Evolutionary conservation across 305 asterid genomes (phyloP).

Genomic region (Fraxinus dipetala): DNA sequence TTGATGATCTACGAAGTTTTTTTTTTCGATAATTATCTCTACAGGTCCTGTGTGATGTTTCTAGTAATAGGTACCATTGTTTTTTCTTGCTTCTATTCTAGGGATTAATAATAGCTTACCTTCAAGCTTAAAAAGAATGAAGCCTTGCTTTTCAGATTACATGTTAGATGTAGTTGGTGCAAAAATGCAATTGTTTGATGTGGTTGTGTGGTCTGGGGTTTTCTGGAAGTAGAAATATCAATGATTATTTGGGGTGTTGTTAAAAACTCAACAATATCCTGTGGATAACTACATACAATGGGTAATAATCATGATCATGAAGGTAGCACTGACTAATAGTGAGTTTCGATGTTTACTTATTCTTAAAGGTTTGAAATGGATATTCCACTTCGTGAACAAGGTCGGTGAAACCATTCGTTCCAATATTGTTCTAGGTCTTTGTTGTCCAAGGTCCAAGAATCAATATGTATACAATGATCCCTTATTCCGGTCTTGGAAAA

Average conservation of each 20-base stretch:
- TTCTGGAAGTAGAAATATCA: not conserved
- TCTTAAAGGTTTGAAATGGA: not conserved
- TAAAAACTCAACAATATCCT: not conserved
- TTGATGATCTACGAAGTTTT: not conserved
- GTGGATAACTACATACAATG: not conserved
- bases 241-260: not conserved
- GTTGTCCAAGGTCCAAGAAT: not conserved
- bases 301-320: not conserved
- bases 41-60: not conserved
- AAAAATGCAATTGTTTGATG: not conserved
- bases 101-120: not conserved
- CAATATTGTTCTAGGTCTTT: not conserved
- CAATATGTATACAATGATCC: not conserved
- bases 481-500: not conserved
- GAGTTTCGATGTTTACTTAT: not conserved
- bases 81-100: not conserved
- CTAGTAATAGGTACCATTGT: not conserved
- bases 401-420: not conserved
- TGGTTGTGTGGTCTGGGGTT: not conserved
- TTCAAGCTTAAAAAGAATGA: not conserved
- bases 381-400: not conserved
- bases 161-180: not conserved
- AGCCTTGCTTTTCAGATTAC: not conserved
- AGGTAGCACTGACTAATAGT: not conserved
- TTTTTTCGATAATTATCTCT: not conserved